Conservation (phyloP, 192 early-diverging fungal genomes). For the Helicostylum pulchrum region DNA sequence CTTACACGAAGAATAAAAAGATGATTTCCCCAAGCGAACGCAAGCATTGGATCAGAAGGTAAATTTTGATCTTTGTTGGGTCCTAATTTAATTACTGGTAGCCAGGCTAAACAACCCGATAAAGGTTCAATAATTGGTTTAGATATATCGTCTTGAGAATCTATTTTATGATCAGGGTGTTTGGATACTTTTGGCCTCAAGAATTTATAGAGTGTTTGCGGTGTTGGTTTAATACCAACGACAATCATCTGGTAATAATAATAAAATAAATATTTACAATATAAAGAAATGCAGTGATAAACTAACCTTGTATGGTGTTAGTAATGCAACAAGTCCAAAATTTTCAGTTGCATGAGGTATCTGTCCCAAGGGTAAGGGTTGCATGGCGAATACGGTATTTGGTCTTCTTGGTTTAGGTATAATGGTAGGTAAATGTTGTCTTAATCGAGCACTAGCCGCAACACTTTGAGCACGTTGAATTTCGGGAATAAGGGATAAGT, state of each 20-base stretch:
- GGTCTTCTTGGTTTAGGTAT: slow-evolving; percentile 42
- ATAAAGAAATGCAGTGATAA: not conserved
- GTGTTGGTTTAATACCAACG: slow-evolving; percentile 55
- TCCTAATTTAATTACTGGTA: slow-evolving; percentile 50
- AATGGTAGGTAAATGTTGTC: slow-evolving; percentile 6
- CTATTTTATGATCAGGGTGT: slow-evolving; percentile 14
- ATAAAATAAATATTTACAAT: not conserved
- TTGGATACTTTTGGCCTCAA: slow-evolving; percentile 43
- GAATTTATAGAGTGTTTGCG: slow-evolving; percentile 56
- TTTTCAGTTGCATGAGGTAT: slow-evolving; percentile 50
- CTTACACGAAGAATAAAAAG: slow-evolving; percentile 47
- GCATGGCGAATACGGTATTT: slow-evolving; percentile 59
- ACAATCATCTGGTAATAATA: slow-evolving; percentile 46
- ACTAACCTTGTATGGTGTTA: slow-evolving; percentile 58
- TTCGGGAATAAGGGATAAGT: slow-evolving; percentile 22
- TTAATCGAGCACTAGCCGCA: not conserved
- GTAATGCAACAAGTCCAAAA: slow-evolving; percentile 55
- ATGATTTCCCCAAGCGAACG: slow-evolving; percentile 57
- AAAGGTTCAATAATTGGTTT: slow-evolving; percentile 18
- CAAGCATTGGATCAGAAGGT: slow-evolving; percentile 47
- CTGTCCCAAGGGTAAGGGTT: slow-evolving; percentile 54
- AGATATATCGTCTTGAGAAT: slow-evolving; percentile 6
- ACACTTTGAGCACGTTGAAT: not conserved
- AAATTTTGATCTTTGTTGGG: slow-evolving; percentile 9
- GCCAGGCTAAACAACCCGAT: slow-evolving; percentile 56